Evolutionary conservation across 495 filamentous ascomycete species (phyloP), one percentile per base, ranked within the genome.

Genomic region (Trichoderma erinaceum): DNA sequence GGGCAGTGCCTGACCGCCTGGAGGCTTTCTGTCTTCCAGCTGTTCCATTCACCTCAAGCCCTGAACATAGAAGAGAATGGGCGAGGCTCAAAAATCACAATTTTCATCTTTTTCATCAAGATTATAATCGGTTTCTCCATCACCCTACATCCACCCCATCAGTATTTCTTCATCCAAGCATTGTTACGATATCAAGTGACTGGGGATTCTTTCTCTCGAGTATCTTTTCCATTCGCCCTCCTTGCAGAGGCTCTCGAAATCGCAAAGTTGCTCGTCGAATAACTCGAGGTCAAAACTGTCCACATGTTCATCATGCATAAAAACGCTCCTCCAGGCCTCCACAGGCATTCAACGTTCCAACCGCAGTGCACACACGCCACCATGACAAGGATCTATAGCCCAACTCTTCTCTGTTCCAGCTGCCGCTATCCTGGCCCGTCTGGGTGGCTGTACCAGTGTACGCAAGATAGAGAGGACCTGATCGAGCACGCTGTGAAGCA

Each of bases 381-480:
- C 23, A 86, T 90, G 86, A 80, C 83, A 4, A 80, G 85, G 15
- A 63, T 86, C 5, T 88, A 86, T 71, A 74, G 74, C 29, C 71
- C 74, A 23, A 41, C 71, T 0, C 71, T 79, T 48, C 67, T 64
- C 16, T 93, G 90, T 43, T 21, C 76, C 67, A 79, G 4, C 4
- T 92, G 89, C 69, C 71, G 75, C 16, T 73, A 73, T 64, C 68
- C 69, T 1, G 80, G 85, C 5, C 70, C 77, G 16, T 80, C 85
- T 58, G 86, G 88, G 35, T 92, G 86, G 85, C 76, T 93, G 25
- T 92, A 89, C 69, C 73, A 78, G 56, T 93, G 91, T 73, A 83
- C 78, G 6, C 81, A 86, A 70, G 89, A 92, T 71, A 75, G 77
- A 23, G 81, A 85, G 27, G 77, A 78, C 61, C 46, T 44, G 0